Evolutionary conservation across 2,329 filamentous ascomycete genomes (phyloP).

Genomic region (Calonectria naviculata): DNA sequence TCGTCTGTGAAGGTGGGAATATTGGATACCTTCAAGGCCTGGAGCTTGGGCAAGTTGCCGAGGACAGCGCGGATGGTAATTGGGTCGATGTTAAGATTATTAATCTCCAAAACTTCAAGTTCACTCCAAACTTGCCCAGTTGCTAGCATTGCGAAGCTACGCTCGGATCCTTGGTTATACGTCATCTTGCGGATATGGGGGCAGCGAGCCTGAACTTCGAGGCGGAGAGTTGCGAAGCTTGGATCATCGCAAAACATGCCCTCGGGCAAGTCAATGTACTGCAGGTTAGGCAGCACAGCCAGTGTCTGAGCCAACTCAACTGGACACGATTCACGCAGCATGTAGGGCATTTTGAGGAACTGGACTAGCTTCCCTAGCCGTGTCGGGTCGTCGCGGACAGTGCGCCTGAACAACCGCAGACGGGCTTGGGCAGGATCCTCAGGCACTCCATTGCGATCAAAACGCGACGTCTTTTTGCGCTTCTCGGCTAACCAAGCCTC

Average conservation of each 20-base stretch:
- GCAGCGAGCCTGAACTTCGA: slow-evolving; percentile 87
- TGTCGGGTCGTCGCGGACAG: slow-evolving; percentile 80
- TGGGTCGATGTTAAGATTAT: slow-evolving; percentile 76
- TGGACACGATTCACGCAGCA: slow-evolving; percentile 90
- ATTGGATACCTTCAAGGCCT: slow-evolving; percentile 79
- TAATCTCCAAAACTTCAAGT: slow-evolving; percentile 79
- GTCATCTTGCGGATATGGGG: slow-evolving; percentile 90
- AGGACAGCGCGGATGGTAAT: slow-evolving; percentile 77
- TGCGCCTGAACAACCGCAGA: slow-evolving; percentile 82
- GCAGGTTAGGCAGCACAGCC: slow-evolving; percentile 84
- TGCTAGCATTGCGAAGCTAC: slow-evolving; percentile 77
- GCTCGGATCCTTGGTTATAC: slow-evolving; percentile 82
- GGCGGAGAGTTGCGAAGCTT: slow-evolving; percentile 78
- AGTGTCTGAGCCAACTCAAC: slow-evolving; percentile 87
- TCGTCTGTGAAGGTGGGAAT: slow-evolving; percentile 79
- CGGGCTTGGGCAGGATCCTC: slow-evolving; percentile 83
- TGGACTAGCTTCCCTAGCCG: slow-evolving; percentile 76
- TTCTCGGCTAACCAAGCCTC: slow-evolving; percentile 84
- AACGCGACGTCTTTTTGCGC: slow-evolving; percentile 78
- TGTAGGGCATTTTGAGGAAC: slow-evolving; percentile 91
- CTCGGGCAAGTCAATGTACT: slow-evolving; percentile 90
- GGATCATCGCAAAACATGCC: slow-evolving; percentile 87
- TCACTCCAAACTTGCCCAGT: slow-evolving; percentile 74
- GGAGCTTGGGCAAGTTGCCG: slow-evolving; percentile 72
- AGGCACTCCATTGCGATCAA: slow-evolving; percentile 81